These are phyloP conservation scores for Leccinum rimulosum DNA, from an alignment of 768 basidiomycete species.

Conservation along the genomic window DNA sequence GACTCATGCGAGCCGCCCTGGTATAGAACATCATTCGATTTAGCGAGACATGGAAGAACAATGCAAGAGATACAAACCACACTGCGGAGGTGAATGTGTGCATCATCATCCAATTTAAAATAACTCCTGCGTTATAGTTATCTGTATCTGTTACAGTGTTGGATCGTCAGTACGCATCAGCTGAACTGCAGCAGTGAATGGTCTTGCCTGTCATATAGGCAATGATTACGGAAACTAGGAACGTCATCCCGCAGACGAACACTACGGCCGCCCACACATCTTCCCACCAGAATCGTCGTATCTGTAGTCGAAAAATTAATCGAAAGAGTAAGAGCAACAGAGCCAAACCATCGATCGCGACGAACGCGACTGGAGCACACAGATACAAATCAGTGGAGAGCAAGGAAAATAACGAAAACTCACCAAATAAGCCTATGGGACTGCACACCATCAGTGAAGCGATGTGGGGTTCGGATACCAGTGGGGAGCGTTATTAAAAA, in stretches of 20 bases:
- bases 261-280: slow-evolving; percentile 18
- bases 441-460: not conserved
- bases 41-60: not conserved
- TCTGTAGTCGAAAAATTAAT: slow-evolving; percentile 10
- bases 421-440: not conserved
- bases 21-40: not conserved
- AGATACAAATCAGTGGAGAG: not conserved
- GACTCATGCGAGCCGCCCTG: not conserved
- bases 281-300: slow-evolving; percentile 26
- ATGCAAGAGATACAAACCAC: not conserved
- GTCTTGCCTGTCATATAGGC: not conserved
- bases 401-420: not conserved
- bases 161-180: not conserved
- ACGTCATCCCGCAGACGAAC: not conserved
- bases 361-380: slow-evolving; percentile 2
- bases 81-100: not conserved
- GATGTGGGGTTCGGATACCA: not conserved
- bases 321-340: slow-evolving; percentile 14
- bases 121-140: not conserved
- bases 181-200: not conserved
- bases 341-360: slow-evolving; percentile 3
- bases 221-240: not conserved
- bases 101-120: not conserved
- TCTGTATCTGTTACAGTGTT: not conserved
- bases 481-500: not conserved